Base-by-base conservation (phyloP, 768 basidiomycete species). In the Rhizopogon vesiculosus region DNA sequence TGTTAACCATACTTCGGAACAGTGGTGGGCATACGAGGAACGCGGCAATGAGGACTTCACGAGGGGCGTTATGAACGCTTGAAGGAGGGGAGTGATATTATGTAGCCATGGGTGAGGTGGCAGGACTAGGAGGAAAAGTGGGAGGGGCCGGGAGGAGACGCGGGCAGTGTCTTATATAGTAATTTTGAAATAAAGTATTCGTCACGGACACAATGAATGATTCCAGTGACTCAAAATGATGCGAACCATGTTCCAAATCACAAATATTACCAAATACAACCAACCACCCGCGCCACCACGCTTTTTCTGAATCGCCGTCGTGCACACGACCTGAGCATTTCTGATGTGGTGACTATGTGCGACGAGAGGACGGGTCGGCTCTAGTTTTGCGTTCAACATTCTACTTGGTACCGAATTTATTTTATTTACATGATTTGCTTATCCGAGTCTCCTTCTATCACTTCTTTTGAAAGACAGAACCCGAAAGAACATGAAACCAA, bases 1-100 rank as follows among this genome's bases (percentile, higher is more conserved):
- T 89, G 77, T 89, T 85, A 79, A 90, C 86, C 89, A 91, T 92
- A 78, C 71, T 81, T 71, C 64, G 61, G 67, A 61, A 61, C 66
- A 57, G 60, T 48, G 58, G 60, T 56, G 59, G 69, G 67, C 66
- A 69, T 59, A 59, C 56, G 42, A 57, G 40, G 61, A 59, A 56
- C 62, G 65, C 67, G 64, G 61, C 58, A 64, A 51, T 55, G 45
- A 39, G 55, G 58, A 60, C 57, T 63, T 55, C 18, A 16, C 12
- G 40, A 31, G 43, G 33, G n/a, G 49, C 44, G 5, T 22, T 49
- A 38, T 13, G 13, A 38, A 40, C 39, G 29, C 25, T 10, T 46
- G n/a, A 48, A 45, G 62, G 50, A 50, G 55, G 48, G 28, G 60
- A 66, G 68, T 58, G 63, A 51, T 60, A 65, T 56, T 68, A 64